Conservation (phyloP, 352 stramenopile genomes). For the Phytopythium cucurbitacearum region DNA sequence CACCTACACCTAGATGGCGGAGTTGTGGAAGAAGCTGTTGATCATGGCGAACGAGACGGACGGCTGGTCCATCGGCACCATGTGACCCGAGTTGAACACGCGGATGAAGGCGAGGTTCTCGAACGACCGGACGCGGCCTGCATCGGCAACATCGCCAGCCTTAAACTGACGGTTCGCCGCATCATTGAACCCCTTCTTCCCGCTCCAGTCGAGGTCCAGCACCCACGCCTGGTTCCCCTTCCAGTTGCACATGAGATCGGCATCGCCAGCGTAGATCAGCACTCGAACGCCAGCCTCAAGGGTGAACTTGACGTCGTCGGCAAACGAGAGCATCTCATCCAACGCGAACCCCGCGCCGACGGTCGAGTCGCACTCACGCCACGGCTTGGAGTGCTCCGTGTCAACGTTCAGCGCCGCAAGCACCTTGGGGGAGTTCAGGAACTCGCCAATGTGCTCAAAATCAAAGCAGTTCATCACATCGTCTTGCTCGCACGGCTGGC, state of each 20-base stretch:
- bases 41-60: constrained; percentile 90
- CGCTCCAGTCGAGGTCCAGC: constrained; percentile 89
- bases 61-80: constrained; percentile 93
- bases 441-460: constrained; percentile 62
- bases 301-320: constrained; percentile 80
- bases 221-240: constrained; percentile 95
- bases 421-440: constrained; percentile 60
- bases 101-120: constrained; percentile 90
- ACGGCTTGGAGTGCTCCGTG: constrained; percentile 52
- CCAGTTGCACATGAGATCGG: constrained; percentile 98
- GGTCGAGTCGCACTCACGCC: constrained; percentile 90
- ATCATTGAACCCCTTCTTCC: constrained; percentile 82
- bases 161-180: constrained; percentile 28
- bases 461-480: constrained; percentile 66
- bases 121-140: constrained; percentile 42
- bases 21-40: constrained; percentile 81
- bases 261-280: constrained; percentile 95
- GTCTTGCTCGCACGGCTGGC: constrained; percentile 38
- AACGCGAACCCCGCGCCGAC: constrained; percentile 89
- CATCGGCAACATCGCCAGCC: constrained; percentile 16
- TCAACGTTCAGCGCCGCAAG: constrained; percentile 34
- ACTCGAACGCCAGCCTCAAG: constrained; percentile 71
- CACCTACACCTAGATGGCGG: constrained; percentile 21
- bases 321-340: constrained; percentile 95
- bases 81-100: constrained; percentile 93